Conservation (phyloP, 2,329 filamentous ascomycete genomes). For the Hypoxylon sp. region DNA sequence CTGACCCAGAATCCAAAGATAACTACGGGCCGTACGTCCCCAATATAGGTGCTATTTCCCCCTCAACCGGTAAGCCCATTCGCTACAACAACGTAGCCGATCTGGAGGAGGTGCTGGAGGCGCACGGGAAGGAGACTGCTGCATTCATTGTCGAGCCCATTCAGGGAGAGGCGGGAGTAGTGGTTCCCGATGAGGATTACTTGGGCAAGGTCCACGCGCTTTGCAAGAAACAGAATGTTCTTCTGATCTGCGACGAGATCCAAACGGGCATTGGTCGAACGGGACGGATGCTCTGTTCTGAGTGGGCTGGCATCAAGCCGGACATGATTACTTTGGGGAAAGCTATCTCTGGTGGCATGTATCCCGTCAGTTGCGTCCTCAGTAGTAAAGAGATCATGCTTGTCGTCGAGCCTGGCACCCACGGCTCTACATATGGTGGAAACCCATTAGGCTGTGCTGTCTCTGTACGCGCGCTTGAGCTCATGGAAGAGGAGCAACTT, state of each 20-base stretch:
- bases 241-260: slow-evolving; percentile 98
- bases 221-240: slow-evolving; percentile 93
- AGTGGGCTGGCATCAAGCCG: slow-evolving; percentile 95
- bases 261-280: slow-evolving; percentile 97
- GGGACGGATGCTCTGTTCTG: slow-evolving; percentile 89
- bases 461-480: slow-evolving; percentile 91
- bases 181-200: slow-evolving; percentile 92
- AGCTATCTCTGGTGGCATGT: slow-evolving; percentile 98
- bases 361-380: slow-evolving; percentile 95
- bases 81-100: slow-evolving; percentile 87
- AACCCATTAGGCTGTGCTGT: slow-evolving; percentile 96
- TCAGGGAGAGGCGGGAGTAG: slow-evolving; percentile 95
- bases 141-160: slow-evolving; percentile 97
- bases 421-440: slow-evolving; percentile 97
- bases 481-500: slow-evolving; percentile 91
- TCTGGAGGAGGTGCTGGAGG: slow-evolving; percentile 79
- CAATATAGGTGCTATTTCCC: slow-evolving; percentile 79
- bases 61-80: slow-evolving; percentile 79
- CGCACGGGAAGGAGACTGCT: slow-evolving; percentile 84
- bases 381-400: slow-evolving; percentile 92
- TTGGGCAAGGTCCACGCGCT: slow-evolving; percentile 80
- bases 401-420: slow-evolving; percentile 93
- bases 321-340: slow-evolving; percentile 96
- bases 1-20: slow-evolving; percentile 92
- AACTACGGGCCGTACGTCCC: slow-evolving; percentile 98